Evolutionary conservation across 441 rosid species (phyloP), one percentile per base, ranked within the genome.

Genomic region (Melastoma candidum): DNA sequence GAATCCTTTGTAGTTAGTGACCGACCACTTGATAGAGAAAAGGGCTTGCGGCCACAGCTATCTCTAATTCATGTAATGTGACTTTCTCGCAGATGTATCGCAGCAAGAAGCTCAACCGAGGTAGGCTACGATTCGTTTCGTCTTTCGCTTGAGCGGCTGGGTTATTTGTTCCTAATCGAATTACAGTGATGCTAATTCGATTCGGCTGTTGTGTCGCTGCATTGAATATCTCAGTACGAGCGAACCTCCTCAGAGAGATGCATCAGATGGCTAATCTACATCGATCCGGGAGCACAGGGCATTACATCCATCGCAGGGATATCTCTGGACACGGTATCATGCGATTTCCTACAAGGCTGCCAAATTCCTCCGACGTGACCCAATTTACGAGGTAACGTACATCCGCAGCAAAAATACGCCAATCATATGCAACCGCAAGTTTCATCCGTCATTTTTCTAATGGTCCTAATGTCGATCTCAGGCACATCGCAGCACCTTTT

Each of bases 101-200:
- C 43, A 49, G 45, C 62, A 58, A 44, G 49, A 58, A 49, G 62
- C 54, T 58, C 17, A 48, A 58, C 13, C 48, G 27, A 58, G 62
- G 62, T 58, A 44, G 32, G 11, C 12, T 52, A 52, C 32, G 25
- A 36, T 32, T 32, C 22, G 32, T 44, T 36, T 9, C 32, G 25
- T 52, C n/a, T 3, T n/a, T 27, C 27, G n/a, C 10, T 32, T 36
- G 12, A 3, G 14, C 6, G 26, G 11, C 43, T 27, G 10, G 26
- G 9, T 27, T 3, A 11, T 36, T 52, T 2, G 0, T 12, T 1
- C 22, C 36, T 12, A 52, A 52, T 26, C 12, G 45, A 7, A 52
- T 22, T 44, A 8, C 7, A 8, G 41, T n/a, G 6, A 13, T 52
- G 6, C 36, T 29, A 39, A 26, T 39, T 2, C 1, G 12, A 52